These are phyloP conservation scores for Aristolochia fimbriata DNA, from an alignment of 164 flowering plant genomes.

Conservation along the genomic window DNA sequence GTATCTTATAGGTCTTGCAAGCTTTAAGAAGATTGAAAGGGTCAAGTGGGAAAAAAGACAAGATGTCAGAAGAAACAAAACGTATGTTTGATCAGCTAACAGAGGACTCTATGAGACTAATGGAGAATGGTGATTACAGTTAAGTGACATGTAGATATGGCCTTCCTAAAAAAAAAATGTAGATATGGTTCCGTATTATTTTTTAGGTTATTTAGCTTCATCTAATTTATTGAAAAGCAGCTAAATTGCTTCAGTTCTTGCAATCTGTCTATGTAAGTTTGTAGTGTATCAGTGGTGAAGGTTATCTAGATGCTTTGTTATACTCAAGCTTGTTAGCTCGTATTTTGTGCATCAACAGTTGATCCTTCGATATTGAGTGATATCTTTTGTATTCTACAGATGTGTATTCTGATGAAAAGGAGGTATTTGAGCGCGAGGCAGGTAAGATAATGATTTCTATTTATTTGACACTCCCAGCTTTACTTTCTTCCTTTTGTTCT, in stretches of 20 bases:
- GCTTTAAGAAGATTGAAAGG: constrained; percentile 91
- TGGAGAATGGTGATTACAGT: constrained; percentile 93
- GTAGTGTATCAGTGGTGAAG: neutral
- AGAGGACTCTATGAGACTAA: constrained; percentile 79
- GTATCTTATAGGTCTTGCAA: constrained; percentile 48
- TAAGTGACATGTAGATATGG: constrained; percentile 20
- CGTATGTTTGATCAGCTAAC: constrained; percentile 83
- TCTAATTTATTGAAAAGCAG: neutral
- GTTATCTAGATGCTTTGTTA: neutral
- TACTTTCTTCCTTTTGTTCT: neutral
- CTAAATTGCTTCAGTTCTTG: neutral
- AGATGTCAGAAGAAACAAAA: constrained; percentile 78
- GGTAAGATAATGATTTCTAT: constrained; percentile 29
- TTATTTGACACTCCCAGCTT: neutral
- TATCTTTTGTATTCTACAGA: constrained; percentile 29
- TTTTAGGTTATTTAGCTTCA: neutral
- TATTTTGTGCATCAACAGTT: neutral
- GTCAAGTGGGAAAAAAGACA: constrained; percentile 51
- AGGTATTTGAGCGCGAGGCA: constrained; percentile 81
- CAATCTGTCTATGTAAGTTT: neutral
- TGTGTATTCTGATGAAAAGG: constrained; percentile 74
- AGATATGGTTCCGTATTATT: neutral
- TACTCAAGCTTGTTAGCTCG: neutral
- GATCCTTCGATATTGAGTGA: neutral
- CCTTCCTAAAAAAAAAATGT: too few species aligned